phyloP scores from a whole-genome alignment of 352 stramenopile species.

The Albugo laibachii region DNA sequence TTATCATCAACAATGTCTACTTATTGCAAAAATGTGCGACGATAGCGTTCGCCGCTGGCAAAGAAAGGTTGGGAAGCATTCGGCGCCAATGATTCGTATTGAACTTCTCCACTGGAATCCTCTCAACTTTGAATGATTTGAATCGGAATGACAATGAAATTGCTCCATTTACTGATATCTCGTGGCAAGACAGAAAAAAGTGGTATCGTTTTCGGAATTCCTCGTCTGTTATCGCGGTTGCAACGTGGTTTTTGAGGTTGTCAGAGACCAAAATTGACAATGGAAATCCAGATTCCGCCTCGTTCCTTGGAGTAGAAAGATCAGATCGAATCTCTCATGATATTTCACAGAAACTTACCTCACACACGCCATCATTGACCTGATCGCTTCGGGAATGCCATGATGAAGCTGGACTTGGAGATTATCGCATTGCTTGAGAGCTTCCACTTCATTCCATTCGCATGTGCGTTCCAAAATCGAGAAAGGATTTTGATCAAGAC shows the following conservation, averaged over 20 bases:
- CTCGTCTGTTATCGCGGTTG: conserved; percentile 11
- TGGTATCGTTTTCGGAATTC: conserved; percentile 27
- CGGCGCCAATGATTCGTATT: conserved; percentile 73
- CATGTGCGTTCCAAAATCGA: not conserved
- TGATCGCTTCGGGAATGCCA: too few relatives aligned
- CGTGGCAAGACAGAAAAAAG: conserved; percentile 32
- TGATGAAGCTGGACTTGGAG: too few relatives aligned
- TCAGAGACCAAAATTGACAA: not conserved
- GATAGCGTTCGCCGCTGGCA: conserved; percentile 12
- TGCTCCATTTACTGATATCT: conserved; percentile 30
- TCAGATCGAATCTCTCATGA: not conserved
- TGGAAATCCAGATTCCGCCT: not conserved
- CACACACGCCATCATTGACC: too few relatives aligned
- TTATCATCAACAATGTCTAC: too few relatives aligned
- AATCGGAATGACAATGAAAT: conserved; percentile 69
- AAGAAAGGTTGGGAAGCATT: conserved; percentile 64
- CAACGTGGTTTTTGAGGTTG: not conserved
- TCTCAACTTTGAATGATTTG: conserved; percentile 26
- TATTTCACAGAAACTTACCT: too few relatives aligned
- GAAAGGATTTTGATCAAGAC: not conserved
- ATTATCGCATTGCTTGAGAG: not conserved
- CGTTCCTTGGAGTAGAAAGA: not conserved
- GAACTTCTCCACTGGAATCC: conserved; percentile 61
- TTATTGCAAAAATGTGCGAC: too few relatives aligned
- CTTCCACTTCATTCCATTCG: not conserved